These are phyloP conservation scores for Phialocephala sp. DNA, from an alignment of 2,329 filamentous ascomycete genomes.

Conservation along the genomic window DNA sequence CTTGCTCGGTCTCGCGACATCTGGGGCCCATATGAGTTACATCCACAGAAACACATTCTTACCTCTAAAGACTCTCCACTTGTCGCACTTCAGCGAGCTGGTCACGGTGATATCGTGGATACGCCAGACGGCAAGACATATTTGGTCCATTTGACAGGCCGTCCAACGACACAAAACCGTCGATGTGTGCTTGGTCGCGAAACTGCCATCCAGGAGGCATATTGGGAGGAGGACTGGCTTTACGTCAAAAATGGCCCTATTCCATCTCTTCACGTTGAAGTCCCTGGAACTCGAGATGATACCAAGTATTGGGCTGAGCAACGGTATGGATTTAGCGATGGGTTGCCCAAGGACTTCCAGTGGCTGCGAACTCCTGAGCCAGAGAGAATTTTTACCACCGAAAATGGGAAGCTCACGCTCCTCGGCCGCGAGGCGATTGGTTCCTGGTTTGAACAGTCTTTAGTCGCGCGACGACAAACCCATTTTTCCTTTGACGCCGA, in stretches of 20 bases:
- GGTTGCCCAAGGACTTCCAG: constrained; percentile 59
- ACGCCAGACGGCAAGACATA: constrained; percentile 58
- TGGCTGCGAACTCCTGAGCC: constrained; percentile 62
- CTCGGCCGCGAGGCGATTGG: constrained; percentile 59
- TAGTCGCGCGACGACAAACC: constrained; percentile 60
- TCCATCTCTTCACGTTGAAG: constrained; percentile 58
- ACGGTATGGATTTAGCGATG: constrained; percentile 53
- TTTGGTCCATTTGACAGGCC: constrained; percentile 58
- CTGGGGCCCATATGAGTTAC: constrained; percentile 67
- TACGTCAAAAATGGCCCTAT: constrained; percentile 64
- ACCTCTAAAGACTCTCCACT: constrained; percentile 55
- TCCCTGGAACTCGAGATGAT: constrained; percentile 56
- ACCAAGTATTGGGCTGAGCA: constrained; percentile 55
- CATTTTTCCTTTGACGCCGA: constrained; percentile 68
- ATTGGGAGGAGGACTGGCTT: constrained; percentile 68
- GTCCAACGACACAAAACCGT: constrained; percentile 56
- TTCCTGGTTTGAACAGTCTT: constrained; percentile 64
- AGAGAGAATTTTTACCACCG: constrained; percentile 55
- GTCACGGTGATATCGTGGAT: constrained; percentile 60
- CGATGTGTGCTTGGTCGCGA: constrained; percentile 61
- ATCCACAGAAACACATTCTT: constrained; percentile 63
- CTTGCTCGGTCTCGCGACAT: constrained; percentile 58
- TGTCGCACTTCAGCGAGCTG: constrained; percentile 57
- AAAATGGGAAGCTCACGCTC: constrained; percentile 51
- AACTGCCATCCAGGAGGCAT: constrained; percentile 63